These are phyloP conservation scores for Boletales sp. DNA, from an alignment of 768 basidiomycete species.

Conservation along the genomic window DNA sequence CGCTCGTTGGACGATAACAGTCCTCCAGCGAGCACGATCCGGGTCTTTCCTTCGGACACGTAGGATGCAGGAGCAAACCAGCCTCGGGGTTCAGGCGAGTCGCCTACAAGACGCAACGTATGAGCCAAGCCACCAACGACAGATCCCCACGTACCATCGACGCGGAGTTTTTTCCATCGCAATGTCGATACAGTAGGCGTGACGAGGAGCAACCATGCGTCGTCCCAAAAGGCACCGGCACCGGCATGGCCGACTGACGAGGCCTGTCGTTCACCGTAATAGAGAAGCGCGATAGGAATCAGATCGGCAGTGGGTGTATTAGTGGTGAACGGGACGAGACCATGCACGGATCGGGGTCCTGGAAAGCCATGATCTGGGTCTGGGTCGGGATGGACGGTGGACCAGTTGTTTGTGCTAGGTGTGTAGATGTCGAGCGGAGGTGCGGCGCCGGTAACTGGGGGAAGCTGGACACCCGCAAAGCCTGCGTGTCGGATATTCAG, in stretches of 20 bases:
- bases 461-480: conserved; percentile 36
- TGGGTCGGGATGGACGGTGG: conserved; percentile 17
- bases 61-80: conserved; percentile 40
- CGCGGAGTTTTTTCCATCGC: conserved; percentile 26
- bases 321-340: conserved; percentile 25
- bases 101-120: background rate
- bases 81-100: conserved; percentile 34
- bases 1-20: conserved; percentile 40
- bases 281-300: conserved; percentile 29
- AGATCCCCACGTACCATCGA: conserved; percentile 1
- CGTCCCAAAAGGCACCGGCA: conserved; percentile 39
- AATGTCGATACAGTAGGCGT: conserved; percentile 1
- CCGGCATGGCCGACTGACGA: conserved; percentile 37
- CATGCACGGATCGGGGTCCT: conserved; percentile 34
- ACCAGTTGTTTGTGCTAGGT: conserved; percentile 21
- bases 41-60: conserved; percentile 19
- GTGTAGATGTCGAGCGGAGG: conserved; percentile 35
- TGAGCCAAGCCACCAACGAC: too few species aligned
- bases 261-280: conserved; percentile 36
- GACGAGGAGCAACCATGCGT: conserved; percentile 35
- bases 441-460: conserved; percentile 9
- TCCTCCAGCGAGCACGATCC: conserved; percentile 39
- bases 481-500: conserved; percentile 15
- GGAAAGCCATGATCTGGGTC: conserved; percentile 30
- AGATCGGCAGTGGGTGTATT: background rate